A percentile compares a stretch with the other conserved stretches of the same genome.
phyloP scores from a whole-genome alignment of 179 eudicot species.

The Corrigiola litoralis region DNA sequence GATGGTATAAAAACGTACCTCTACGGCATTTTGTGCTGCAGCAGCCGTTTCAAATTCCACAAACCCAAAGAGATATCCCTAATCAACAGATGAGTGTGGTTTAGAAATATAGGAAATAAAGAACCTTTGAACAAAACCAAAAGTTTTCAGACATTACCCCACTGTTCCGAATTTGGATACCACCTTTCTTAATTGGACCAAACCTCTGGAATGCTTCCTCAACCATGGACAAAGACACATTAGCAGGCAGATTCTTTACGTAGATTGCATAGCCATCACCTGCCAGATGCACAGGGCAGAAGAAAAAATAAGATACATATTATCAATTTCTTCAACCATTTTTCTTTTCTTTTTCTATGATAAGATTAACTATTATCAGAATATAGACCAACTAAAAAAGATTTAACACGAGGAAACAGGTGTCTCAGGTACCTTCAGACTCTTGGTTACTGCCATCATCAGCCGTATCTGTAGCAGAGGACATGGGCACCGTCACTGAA shows the following conservation, averaged over 20 bases:
- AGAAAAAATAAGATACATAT: neutral
- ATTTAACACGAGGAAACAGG: neutral
- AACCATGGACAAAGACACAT: constrained; percentile 41
- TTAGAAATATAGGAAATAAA: neutral
- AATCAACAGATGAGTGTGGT: constrained; percentile 28
- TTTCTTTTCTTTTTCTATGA: no score
- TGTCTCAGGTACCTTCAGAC: constrained; percentile 31
- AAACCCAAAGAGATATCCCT: constrained; percentile 71
- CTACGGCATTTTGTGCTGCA: constrained; percentile 62
- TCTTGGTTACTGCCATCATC: constrained; percentile 57
- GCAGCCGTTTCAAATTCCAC: constrained; percentile 76
- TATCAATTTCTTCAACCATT: no score
- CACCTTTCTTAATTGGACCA: constrained; percentile 66
- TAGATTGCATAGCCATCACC: constrained; percentile 76
- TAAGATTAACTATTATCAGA: no score
- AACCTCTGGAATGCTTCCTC: constrained; percentile 70
- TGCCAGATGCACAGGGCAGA: constrained; percentile 20
- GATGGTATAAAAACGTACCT: constrained; percentile 36
- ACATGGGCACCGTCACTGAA: constrained; percentile 26
- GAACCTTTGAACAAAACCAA: neutral
- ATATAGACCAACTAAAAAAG: neutral
- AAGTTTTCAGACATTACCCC: constrained; percentile 35
- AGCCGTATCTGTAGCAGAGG: constrained; percentile 28
- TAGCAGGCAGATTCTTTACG: constrained; percentile 59
- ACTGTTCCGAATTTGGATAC: constrained; percentile 75